Percentiles rank a stretch among this genome's conserved stretches.
Conservation (phyloP, 106 monocot species). For the Cymbidium sinense region DNA sequence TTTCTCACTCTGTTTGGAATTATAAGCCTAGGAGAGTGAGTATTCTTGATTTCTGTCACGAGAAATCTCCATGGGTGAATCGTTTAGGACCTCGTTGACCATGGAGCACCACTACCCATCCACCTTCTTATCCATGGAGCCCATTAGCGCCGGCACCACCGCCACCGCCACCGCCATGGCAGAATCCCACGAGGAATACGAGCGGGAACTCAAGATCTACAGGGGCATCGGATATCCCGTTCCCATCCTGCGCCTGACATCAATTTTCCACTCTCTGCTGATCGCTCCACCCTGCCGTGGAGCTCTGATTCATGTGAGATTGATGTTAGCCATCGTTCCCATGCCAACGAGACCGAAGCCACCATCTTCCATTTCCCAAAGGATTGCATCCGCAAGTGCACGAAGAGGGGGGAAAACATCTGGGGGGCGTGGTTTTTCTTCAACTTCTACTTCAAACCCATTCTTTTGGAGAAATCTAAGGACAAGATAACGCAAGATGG, state of each 20-base stretch:
- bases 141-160: not conserved
- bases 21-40: too few relatives aligned
- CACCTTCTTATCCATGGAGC: conserved; percentile 41
- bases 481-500: conserved; percentile 13
- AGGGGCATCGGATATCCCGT: conserved; percentile 11
- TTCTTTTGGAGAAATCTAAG: conserved; percentile 26
- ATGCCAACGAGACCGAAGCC: conserved; percentile 26
- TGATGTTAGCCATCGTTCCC: conserved; percentile 20
- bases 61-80: too few relatives aligned
- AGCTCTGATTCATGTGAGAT: conserved; percentile 25
- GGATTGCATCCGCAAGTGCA: conserved; percentile 15
- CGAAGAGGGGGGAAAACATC: conserved; percentile 30
- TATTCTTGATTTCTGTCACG: too few relatives aligned
- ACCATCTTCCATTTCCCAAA: conserved; percentile 19
- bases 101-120: conserved; percentile 50
- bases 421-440: too few relatives aligned
- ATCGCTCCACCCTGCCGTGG: conserved; percentile 32
- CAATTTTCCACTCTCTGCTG: conserved; percentile 41
- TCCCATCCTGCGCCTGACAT: conserved; percentile 38
- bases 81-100: conserved; percentile 29
- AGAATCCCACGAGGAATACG: conserved; percentile 14
- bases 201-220: conserved; percentile 18
- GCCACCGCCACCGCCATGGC: not conserved
- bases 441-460: conserved; percentile 38
- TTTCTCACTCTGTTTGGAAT: not conserved